Evolutionary conservation across 441 rosid genomes (phyloP).

Genomic region (Monsonia emarginata): DNA sequence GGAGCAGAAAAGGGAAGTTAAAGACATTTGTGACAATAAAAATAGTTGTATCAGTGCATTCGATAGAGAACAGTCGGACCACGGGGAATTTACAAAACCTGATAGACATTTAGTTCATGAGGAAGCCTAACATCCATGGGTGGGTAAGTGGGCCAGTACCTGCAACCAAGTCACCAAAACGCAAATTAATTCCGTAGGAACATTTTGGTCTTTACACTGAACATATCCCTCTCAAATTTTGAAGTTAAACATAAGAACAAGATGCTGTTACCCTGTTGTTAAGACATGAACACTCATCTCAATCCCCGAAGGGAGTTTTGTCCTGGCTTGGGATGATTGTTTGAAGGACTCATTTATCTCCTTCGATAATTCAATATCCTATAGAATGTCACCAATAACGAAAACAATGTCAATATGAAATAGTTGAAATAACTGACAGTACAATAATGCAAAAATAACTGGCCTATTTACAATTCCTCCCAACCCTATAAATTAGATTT

Average conservation of each 20-base stretch:
- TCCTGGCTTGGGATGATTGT: slow-evolving; percentile 97
- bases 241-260: not conserved
- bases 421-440: not conserved
- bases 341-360: slow-evolving; percentile 97
- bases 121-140: slow-evolving; percentile 99
- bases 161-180: slow-evolving; percentile 31
- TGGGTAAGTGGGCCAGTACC: slow-evolving; percentile 99
- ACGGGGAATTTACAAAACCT: slow-evolving; percentile 42
- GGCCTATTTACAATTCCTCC: no score
- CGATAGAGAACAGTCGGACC: not conserved
- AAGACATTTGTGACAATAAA: not conserved
- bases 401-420: slow-evolving; percentile 14
- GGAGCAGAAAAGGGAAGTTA: slow-evolving; percentile 16
- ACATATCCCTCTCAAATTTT: slow-evolving; percentile 8
- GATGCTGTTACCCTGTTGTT: slow-evolving; percentile 70
- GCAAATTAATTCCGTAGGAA: slow-evolving; percentile 4
- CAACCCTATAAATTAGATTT: no score
- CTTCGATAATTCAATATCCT: slow-evolving; percentile 96
- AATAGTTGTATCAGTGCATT: not conserved
- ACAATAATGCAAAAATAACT: not conserved
- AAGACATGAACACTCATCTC: slow-evolving; percentile 98
- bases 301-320: slow-evolving; percentile 90
- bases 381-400: slow-evolving; percentile 21
- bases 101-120: slow-evolving; percentile 92
- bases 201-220: slow-evolving; percentile 3